Base-by-base conservation (phyloP, 2,329 filamentous ascomycete genomes). In the Neonectria ditissima region DNA sequence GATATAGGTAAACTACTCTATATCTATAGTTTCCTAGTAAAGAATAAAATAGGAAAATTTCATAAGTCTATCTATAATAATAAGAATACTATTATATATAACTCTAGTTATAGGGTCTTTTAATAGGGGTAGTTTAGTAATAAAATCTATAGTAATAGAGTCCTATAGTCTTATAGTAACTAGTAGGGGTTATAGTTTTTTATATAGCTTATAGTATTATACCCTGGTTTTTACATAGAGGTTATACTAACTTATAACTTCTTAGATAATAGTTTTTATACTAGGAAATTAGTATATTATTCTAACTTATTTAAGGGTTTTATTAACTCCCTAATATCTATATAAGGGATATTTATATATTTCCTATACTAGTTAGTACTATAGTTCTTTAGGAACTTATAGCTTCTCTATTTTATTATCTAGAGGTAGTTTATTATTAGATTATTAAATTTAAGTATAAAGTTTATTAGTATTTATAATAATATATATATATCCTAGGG, bases 91-190 rank as follows among this genome's bases (percentile, higher is more conserved):
- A 57, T 65, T 54, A 43, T 61, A 67, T 11, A 55, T 20, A 55
- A 47, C 50, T 43, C 44, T 34, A 28, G 39, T 59, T 53, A 53
- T 54, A 28, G 41, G 51, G 45, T 65, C 28, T 53, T 57, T 41
- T 59, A 44, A 66, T 61, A 55, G 7, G 8, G 32, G n/a, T 56
- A 66, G 28, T 24, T 55, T 64, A 50, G n/a, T 62, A 34, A 65
- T 66, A 58, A 56, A 66, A 24, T 68, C 41, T 22, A 68, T 48
- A 34, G 20, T 64, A 9, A 68, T 63, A 39, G 41, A 65, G 20
- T 65, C 54, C 22, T 26, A 69, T 37, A 22, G 47, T 63, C 4
- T 2, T 63, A 47, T 13, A 51, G 9, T 10, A 11, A 70, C 18
- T 59, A 16, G 2, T 20, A 70, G 6, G 26, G 13, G 32, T 52